A percentile compares a stretch with the other conserved stretches of the same genome.
phyloP scores from a whole-genome alignment of 257 asterid genomes.

The Ocimum tenuiflorum region DNA sequence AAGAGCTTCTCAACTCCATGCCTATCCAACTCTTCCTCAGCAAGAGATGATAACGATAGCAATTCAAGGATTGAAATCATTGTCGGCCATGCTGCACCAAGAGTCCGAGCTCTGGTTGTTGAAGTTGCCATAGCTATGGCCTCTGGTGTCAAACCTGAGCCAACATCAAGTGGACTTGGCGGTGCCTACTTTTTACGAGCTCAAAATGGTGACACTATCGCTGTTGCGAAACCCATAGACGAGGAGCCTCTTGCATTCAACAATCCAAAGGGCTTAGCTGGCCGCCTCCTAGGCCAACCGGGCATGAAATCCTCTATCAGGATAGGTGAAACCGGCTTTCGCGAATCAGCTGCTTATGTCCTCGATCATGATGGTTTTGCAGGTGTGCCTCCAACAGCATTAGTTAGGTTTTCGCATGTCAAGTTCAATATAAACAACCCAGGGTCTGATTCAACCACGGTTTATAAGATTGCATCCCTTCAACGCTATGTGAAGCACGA shows the following conservation, averaged over 20 bases:
- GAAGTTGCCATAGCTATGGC: conserved; percentile 90
- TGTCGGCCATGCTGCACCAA: conserved; percentile 62
- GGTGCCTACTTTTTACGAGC: conserved; percentile 77
- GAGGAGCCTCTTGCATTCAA: conserved; percentile 97
- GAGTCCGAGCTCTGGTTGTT: conserved; percentile 58
- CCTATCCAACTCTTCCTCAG: conserved; percentile 49
- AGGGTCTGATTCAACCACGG: conserved; percentile 28
- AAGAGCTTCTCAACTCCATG: conserved; percentile 87
- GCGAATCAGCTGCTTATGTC: conserved; percentile 89
- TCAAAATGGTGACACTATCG: conserved; percentile 50
- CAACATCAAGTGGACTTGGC: conserved; percentile 77
- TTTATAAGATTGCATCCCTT: conserved; percentile 64
- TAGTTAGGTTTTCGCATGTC: conserved; percentile 64
- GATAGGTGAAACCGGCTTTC: conserved; percentile 83
- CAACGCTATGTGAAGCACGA: conserved; percentile 70
- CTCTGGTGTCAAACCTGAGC: conserved; percentile 70
- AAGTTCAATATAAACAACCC: conserved; percentile 44
- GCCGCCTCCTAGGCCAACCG: conserved; percentile 83
- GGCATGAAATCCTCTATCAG: conserved; percentile 81
- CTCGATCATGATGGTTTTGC: conserved; percentile 80
- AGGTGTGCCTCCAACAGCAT: conserved; percentile 84
- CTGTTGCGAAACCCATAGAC: conserved; percentile 87
- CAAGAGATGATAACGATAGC: conserved; percentile 29
- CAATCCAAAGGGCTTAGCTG: conserved; percentile 84
- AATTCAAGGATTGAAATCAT: conserved; percentile 64